phyloP scores from a whole-genome alignment of 2,329 filamentous ascomycete species.

The Escovopsis weberi region DNA sequence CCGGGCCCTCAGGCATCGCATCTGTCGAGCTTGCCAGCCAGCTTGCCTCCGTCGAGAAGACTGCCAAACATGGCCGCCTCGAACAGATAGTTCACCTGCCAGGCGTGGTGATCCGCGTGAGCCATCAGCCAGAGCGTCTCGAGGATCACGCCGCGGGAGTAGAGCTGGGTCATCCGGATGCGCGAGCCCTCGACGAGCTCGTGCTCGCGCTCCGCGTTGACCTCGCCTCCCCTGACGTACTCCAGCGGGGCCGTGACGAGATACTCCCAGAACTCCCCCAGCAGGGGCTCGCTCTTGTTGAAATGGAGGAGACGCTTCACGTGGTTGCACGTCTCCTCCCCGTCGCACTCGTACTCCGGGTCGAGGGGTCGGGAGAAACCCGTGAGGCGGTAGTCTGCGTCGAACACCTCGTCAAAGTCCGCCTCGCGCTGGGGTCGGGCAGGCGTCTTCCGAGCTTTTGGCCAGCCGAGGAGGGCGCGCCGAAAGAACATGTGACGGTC shows the following conservation, averaged over 20 bases:
- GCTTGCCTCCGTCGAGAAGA: slow-evolving; percentile 14
- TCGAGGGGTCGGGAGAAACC: slow-evolving; percentile 12
- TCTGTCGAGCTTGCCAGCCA: slow-evolving; percentile 17
- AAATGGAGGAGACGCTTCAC: slow-evolving; percentile 6
- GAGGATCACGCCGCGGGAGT: slow-evolving; percentile 7
- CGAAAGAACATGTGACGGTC: slow-evolving; percentile 19
- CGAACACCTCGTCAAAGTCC: slow-evolving; percentile 18
- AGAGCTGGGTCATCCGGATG: slow-evolving; percentile 11
- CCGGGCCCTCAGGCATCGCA: too few relatives aligned
- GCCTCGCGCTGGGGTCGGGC: slow-evolving; percentile 12
- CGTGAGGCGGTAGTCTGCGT: slow-evolving; percentile 13
- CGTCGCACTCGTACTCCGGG: slow-evolving; percentile 7
- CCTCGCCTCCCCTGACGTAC: slow-evolving; percentile 7
- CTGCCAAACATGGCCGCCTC: slow-evolving; percentile 21
- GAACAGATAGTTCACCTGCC: slow-evolving; percentile 18
- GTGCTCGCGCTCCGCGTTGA: slow-evolving; percentile 7
- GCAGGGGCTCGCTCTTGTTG: slow-evolving; percentile 3
- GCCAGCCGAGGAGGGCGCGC: slow-evolving; percentile 16
- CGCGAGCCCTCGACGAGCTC: slow-evolving; percentile 7
- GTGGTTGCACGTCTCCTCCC: slow-evolving; percentile 9
- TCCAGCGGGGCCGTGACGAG: slow-evolving; percentile 8
- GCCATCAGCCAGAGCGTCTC: slow-evolving; percentile 10
- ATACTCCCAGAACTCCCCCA: slow-evolving; percentile 7
- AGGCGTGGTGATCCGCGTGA: slow-evolving; percentile 13
- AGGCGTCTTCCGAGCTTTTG: slow-evolving; percentile 14